Evolutionary conservation across 2,329 filamentous ascomycete genomes (phyloP).

Genomic region (Pseudogymnoascus pannorum): DNA sequence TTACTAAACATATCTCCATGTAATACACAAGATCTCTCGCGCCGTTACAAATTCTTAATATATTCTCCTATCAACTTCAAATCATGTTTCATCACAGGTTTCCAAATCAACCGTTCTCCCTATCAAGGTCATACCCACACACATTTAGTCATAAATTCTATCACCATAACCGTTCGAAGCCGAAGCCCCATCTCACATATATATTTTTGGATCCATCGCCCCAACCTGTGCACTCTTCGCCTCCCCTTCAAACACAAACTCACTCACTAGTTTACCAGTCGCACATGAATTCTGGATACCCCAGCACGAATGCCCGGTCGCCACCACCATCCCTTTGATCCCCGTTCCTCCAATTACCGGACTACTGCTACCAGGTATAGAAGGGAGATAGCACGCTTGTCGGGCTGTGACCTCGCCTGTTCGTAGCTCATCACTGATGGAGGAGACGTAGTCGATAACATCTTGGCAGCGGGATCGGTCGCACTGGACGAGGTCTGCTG

Average conservation of each 20-base stretch:
- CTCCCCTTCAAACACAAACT: slow-evolving; percentile 64
- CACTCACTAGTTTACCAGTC: slow-evolving; percentile 73
- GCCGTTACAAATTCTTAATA: neutral
- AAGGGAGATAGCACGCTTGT: slow-evolving; percentile 85
- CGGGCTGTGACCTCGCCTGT: slow-evolving; percentile 61
- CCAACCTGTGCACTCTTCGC: slow-evolving; percentile 19
- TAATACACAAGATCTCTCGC: neutral
- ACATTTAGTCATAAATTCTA: neutral
- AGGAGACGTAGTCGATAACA: slow-evolving; percentile 67
- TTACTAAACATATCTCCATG: neutral
- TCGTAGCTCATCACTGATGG: slow-evolving; percentile 56
- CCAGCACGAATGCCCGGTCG: slow-evolving; percentile 90
- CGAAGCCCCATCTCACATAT: slow-evolving; percentile 1
- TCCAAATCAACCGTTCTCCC: neutral
- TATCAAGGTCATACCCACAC: neutral
- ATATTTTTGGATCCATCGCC: neutral
- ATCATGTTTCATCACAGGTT: neutral
- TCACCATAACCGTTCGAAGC: neutral
- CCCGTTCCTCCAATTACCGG: slow-evolving; percentile 73
- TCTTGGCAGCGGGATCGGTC: slow-evolving; percentile 74
- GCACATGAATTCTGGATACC: slow-evolving; percentile 89
- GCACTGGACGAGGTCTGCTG: slow-evolving; percentile 64
- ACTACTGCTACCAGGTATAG: slow-evolving; percentile 30
- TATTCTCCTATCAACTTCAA: neutral
- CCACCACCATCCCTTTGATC: slow-evolving; percentile 66